A percentile compares a stretch with the other conserved stretches of the same genome.
These are phyloP conservation scores for Salix brachista DNA, from an alignment of 345 rosid genomes.

Conservation along the genomic window DNA sequence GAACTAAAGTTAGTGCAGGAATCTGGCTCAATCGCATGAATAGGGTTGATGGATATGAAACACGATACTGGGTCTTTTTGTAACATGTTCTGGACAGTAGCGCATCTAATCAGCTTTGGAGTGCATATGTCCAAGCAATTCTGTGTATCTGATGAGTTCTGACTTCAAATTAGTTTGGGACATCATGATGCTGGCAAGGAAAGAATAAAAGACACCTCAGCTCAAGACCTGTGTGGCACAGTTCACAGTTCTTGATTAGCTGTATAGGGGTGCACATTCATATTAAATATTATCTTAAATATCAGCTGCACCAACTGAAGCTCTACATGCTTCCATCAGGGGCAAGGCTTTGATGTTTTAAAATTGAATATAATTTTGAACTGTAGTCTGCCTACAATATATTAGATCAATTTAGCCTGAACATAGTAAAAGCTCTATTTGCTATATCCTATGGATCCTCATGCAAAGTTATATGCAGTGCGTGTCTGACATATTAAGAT, in stretches of 20 bases:
- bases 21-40: too few species aligned
- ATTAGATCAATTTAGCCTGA: not conserved
- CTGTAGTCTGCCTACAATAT: not conserved
- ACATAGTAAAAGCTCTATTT: not conserved
- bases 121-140: not conserved
- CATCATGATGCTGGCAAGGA: too few species aligned
- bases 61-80: not conserved
- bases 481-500: too few species aligned
- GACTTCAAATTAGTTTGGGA: too few species aligned
- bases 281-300: not conserved
- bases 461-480: too few species aligned
- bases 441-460: not conserved
- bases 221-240: too few species aligned
- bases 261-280: not conserved
- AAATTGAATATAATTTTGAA: not conserved
- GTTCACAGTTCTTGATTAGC: not conserved
- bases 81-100: too few species aligned
- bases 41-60: too few species aligned
- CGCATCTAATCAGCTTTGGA: too few species aligned
- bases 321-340: not conserved
- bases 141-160: not conserved
- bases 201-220: too few species aligned
- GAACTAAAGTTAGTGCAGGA: not conserved
- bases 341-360: not conserved
- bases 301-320: too few species aligned